Evolutionary conservation across 2,329 filamentous ascomycete species (phyloP).

Genomic region (Sporothrix sp.): DNA sequence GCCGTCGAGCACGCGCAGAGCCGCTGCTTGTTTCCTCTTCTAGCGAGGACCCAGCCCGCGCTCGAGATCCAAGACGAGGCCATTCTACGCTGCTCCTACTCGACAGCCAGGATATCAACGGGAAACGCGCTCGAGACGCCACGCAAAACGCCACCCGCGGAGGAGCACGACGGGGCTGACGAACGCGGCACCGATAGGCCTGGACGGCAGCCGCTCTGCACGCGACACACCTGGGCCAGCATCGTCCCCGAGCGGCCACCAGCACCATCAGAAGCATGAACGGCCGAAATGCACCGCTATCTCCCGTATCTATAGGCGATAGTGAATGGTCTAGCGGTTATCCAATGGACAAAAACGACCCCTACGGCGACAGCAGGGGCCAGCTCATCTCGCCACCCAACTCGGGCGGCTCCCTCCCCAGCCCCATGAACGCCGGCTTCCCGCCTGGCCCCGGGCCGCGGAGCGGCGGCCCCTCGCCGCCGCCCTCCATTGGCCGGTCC

Average conservation of each 20-base stretch:
- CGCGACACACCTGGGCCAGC: neutral
- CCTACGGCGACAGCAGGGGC: conserved; percentile 44
- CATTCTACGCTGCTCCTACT: too few relatives aligned
- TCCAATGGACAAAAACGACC: conserved; percentile 40
- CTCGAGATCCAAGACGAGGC: neutral
- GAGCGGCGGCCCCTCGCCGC: conserved; percentile 65
- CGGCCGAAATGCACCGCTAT: conserved; percentile 65
- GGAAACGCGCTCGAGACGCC: too few relatives aligned
- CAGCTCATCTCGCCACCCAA: conserved; percentile 60
- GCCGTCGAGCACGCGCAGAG: too few relatives aligned
- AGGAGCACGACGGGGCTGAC: neutral
- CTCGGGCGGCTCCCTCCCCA: conserved; percentile 49
- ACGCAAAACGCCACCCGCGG: neutral
- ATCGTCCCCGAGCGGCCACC: neutral
- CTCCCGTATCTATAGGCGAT: conserved; percentile 72
- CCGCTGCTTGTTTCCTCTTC: too few relatives aligned
- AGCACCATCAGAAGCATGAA: conserved; percentile 46
- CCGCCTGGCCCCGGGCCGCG: conserved; percentile 43
- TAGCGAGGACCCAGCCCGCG: neutral
- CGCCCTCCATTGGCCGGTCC: conserved; percentile 76
- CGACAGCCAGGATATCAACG: too few relatives aligned
- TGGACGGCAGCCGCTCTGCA: neutral
- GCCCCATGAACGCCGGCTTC: conserved; percentile 53
- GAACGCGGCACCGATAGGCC: neutral
- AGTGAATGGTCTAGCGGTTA: conserved; percentile 71